Percentiles rank a stretch among this genome's conserved stretches.
Conservation (phyloP, 1,284 basidiomycete genomes). For the Golubevia sp. region DNA sequence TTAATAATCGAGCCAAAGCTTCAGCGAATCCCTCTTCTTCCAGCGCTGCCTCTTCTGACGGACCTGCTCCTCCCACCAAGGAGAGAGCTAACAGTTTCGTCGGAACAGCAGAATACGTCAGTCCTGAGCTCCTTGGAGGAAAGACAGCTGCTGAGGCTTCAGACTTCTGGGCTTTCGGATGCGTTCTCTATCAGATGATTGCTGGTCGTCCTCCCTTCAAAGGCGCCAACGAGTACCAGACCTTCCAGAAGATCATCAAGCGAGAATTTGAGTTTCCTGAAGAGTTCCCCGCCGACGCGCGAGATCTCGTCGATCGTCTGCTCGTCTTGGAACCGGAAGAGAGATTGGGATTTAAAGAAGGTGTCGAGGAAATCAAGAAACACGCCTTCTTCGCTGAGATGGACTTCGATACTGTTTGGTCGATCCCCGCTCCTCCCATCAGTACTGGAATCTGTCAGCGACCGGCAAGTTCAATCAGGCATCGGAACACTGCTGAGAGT, state of each 20-base stretch:
- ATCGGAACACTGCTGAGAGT: neutral
- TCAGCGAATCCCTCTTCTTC: neutral
- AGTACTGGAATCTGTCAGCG: conserved; percentile 27
- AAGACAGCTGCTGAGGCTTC: conserved; percentile 66
- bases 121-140: conserved; percentile 81
- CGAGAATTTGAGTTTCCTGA: conserved; percentile 65
- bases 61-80: neutral
- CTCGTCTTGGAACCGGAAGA: neutral
- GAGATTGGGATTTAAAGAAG: neutral
- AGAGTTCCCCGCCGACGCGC: conserved; percentile 64
- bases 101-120: conserved; percentile 93
- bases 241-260: conserved; percentile 67
- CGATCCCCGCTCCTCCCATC: conserved; percentile 12
- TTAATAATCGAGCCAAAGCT: conserved; percentile 8
- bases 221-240: conserved; percentile 68
- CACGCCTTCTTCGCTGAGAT: conserved; percentile 35
- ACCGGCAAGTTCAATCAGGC: conserved; percentile 15
- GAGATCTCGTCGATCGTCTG: conserved; percentile 62
- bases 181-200: conserved; percentile 67
- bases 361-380: conserved; percentile 16
- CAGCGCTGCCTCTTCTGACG: neutral
- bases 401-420: conserved; percentile 41
- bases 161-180: conserved; percentile 69
- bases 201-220: conserved; percentile 67
- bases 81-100: conserved; percentile 79